phyloP scores from a whole-genome alignment of 2,329 filamentous ascomycete genomes.

The Exophiala xenobiotica region DNA sequence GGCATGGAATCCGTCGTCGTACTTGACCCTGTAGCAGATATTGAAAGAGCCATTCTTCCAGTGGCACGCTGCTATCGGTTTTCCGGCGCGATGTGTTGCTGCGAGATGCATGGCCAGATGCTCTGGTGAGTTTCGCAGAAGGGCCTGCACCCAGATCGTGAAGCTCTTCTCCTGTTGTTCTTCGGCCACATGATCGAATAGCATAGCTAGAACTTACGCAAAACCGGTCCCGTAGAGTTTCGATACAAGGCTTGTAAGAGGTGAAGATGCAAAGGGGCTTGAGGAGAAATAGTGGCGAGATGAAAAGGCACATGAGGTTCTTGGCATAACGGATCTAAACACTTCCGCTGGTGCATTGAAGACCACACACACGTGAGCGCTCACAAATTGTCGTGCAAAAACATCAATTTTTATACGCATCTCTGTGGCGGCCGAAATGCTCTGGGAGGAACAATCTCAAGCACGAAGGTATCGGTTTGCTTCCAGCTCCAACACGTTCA shows the following conservation, averaged over 20 bases:
- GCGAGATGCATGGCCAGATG: neutral
- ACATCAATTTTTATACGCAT: too few relatives aligned
- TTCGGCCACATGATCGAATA: constrained; percentile 9
- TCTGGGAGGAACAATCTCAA: constrained; percentile 2
- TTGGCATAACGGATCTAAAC: too few relatives aligned
- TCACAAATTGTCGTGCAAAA: too few relatives aligned
- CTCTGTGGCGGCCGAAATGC: neutral
- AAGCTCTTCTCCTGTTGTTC: constrained; percentile 6
- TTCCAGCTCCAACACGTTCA: constrained; percentile 4
- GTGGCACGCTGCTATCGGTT: neutral
- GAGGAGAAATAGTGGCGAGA: neutral
- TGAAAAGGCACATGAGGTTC: neutral
- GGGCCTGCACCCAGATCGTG: constrained; percentile 3
- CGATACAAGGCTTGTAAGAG: neutral
- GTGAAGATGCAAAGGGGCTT: constrained; percentile 1
- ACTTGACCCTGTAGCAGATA: constrained; percentile 35
- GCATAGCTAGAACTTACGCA: neutral
- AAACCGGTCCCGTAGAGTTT: neutral
- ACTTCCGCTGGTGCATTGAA: too few relatives aligned
- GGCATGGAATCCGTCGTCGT: constrained; percentile 29
- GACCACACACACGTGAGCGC: too few relatives aligned
- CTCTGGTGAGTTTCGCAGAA: constrained; percentile 4
- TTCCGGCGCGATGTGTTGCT: neutral
- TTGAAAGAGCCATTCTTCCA: constrained; percentile 34
- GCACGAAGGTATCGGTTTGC: constrained; percentile 10